Evolutionary conservation across 495 filamentous ascomycete genomes (phyloP).

Genomic region (Daldinia childiae): DNA sequence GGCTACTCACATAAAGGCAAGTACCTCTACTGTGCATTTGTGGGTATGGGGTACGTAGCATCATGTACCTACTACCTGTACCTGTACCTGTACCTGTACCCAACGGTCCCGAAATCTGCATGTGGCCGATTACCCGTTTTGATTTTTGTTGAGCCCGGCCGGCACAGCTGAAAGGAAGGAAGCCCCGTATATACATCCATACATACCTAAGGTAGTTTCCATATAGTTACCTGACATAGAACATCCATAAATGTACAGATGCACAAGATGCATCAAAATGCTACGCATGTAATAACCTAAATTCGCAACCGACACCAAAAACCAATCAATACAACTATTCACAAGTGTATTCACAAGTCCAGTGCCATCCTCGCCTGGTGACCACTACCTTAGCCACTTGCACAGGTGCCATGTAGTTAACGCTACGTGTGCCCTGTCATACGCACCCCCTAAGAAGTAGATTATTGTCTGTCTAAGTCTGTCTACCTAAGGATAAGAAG

Average conservation of each 20-base stretch:
- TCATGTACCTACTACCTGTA: slow-evolving; percentile 1
- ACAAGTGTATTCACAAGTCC: not conserved
- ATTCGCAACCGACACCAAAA: not conserved
- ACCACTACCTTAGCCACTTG: slow-evolving; percentile 1
- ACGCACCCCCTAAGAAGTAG: not conserved
- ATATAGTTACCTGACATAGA: no score
- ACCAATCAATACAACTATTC: not conserved
- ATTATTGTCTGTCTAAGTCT: no score
- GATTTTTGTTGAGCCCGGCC: slow-evolving; percentile 11
- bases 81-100: slow-evolving; percentile 2
- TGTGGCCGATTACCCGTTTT: slow-evolving; percentile 27
- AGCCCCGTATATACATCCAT: not conserved
- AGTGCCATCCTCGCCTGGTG: not conserved
- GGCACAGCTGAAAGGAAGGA: slow-evolving; percentile 3
- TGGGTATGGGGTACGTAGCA: not conserved
- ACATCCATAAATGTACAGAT: no score
- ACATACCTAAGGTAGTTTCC: not conserved
- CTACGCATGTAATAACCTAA: not conserved
- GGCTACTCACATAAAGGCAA: not conserved
- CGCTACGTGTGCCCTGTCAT: slow-evolving; percentile 18
- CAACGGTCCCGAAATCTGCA: slow-evolving; percentile 11
- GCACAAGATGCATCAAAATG: not conserved
- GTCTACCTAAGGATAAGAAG: no score
- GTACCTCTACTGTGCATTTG: not conserved
- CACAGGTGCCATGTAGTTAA: slow-evolving; percentile 30